Evolutionary conservation across 129 eudicot species (phyloP), one percentile per base, ranked within the genome.

Genomic region (Sambucus nigra): DNA sequence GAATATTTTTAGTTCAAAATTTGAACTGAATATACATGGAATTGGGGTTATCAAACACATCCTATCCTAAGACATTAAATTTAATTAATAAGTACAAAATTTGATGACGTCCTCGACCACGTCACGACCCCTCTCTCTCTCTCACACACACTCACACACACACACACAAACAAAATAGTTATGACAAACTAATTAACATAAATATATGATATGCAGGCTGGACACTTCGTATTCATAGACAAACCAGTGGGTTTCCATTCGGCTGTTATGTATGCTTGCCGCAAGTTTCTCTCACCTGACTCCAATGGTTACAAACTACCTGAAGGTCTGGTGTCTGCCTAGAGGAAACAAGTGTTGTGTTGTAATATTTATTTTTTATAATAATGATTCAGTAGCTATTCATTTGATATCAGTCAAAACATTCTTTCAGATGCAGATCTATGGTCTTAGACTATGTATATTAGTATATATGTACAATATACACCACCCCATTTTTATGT

Each of bases 241-340:
- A 80, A 87, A 50, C 86, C 86, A 24, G 42, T 47, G 53, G 96
- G 78, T 48, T 87, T 87, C 66, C 96, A 87, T 51, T 80, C 94
- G 3, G 86, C 94, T 21, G 81, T 83, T 31, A 33, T 79, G 39
- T 72, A 83, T 58, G 86, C 83, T 46, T 83, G 94, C 45, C 77
- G 86, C 32, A 74, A 78, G 62, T 72, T 62, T 69, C 46, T 87
- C 27, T 51, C 86, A 13, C 64, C 77, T 7, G 73, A 74, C 29
- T 64, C 74, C 2, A 79, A 70, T 28, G 57, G 51, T 41, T 54
- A 64, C 53, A 25, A 77, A 14, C 73, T 87, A 2, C 85, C 86
- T 19, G 88, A 87, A 71, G 96, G 88, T 25, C 71, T 87, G 55
- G 55, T 58, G 47, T 70, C 81, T 40, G 87, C 63, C 24, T 79